These are phyloP conservation scores for Acanthamoeba sp. DNA, from an alignment of 208 protist genomes.

Conservation along the genomic window DNA sequence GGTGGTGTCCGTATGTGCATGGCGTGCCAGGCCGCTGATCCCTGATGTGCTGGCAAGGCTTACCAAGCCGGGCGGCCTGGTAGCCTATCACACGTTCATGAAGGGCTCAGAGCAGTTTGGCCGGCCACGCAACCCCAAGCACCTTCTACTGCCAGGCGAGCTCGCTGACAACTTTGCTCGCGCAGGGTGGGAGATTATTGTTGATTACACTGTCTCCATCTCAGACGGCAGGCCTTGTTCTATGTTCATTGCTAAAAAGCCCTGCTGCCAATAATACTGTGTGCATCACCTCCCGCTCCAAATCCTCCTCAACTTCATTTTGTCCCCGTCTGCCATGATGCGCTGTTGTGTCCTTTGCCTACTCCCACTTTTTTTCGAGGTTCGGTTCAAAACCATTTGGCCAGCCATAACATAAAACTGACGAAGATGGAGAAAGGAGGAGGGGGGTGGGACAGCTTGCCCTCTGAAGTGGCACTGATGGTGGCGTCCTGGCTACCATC, in stretches of 20 bases:
- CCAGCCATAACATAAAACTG: too few relatives aligned
- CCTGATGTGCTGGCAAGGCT: constrained; percentile 26
- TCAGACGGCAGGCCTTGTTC: constrained; percentile 47
- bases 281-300: too few relatives aligned
- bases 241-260: constrained; percentile 36
- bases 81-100: constrained; percentile 65
- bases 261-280: neutral
- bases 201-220: neutral
- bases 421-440: too few relatives aligned
- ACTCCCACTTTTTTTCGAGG: too few relatives aligned
- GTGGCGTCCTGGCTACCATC: too few relatives aligned
- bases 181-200: constrained; percentile 15
- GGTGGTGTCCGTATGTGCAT: too few relatives aligned
- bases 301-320: too few relatives aligned
- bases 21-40: constrained; percentile 34
- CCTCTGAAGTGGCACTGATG: too few relatives aligned
- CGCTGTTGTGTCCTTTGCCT: too few relatives aligned
- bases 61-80: neutral
- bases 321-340: too few relatives aligned
- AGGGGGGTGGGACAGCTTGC: too few relatives aligned
- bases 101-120: constrained; percentile 43
- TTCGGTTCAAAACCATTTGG: too few relatives aligned
- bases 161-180: neutral
- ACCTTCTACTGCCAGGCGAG: constrained; percentile 17
- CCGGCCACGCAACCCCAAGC: constrained; percentile 35